Evolutionary conservation across 768 basidiomycete species (phyloP).

Genomic region (Russula ochroleuca): DNA sequence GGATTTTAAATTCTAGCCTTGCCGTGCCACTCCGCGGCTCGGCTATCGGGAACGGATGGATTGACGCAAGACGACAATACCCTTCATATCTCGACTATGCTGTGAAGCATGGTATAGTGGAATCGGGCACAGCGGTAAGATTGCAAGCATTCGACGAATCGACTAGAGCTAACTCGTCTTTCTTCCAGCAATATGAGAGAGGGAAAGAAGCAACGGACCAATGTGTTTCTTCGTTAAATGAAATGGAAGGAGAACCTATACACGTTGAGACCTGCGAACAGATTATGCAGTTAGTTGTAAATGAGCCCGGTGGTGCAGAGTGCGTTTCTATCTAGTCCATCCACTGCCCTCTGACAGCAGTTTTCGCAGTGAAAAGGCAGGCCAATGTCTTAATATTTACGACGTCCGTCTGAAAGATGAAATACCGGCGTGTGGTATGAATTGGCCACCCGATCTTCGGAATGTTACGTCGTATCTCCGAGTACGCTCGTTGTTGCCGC

Average conservation of each 20-base stretch:
- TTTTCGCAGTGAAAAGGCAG: constrained; percentile 57
- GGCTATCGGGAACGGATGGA: constrained; percentile 99
- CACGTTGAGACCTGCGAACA: constrained; percentile 52
- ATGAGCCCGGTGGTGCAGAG: constrained; percentile 7
- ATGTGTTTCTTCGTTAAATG: constrained; percentile 51
- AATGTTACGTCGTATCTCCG: constrained; percentile 73
- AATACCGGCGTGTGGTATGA: constrained; percentile 89
- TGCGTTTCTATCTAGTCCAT: neutral
- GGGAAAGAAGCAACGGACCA: constrained; percentile 53
- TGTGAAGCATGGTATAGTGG: constrained; percentile 71
- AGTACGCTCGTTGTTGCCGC: constrained; percentile 44
- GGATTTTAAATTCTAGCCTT: constrained; percentile 59
- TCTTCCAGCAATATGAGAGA: constrained; percentile 53
- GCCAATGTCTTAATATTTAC: constrained; percentile 90
- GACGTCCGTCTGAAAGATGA: constrained; percentile 89
- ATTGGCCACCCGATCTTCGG: constrained; percentile 88
- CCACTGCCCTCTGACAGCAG: neutral
- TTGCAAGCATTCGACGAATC: neutral
- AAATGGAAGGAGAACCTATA: constrained; percentile 52
- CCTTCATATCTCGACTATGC: constrained; percentile 85
- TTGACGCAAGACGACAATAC: constrained; percentile 85
- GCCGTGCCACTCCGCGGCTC: constrained; percentile 64
- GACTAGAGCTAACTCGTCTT: neutral
- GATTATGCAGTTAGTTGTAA: constrained; percentile 46
- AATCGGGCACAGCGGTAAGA: constrained; percentile 62